Percentiles rank a stretch among this genome's conserved stretches.
phyloP scores from a whole-genome alignment of 495 filamentous ascomycete species.

The Symbiotaphrina buchneri region DNA sequence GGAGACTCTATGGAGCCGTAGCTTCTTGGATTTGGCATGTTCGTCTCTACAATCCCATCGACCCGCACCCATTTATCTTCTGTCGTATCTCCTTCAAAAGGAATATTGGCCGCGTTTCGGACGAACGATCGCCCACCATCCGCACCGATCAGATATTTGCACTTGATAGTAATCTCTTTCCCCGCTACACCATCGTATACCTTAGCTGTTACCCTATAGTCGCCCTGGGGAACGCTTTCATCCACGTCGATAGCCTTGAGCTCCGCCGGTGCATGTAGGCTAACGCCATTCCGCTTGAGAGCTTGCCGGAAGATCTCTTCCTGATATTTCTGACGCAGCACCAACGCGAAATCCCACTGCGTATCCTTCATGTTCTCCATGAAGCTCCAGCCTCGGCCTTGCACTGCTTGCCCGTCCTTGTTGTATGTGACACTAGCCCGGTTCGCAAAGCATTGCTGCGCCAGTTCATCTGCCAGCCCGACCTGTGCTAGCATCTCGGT shows the following conservation, averaged over 20 bases:
- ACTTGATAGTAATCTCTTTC: no score
- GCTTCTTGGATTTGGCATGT: slow-evolving; percentile 23
- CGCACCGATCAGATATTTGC: slow-evolving; percentile 23
- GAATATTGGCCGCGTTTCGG: slow-evolving; percentile 16
- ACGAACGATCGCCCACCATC: slow-evolving; percentile 24
- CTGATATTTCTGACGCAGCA: slow-evolving; percentile 18
- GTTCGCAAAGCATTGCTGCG: slow-evolving; percentile 28
- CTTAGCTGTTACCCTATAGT: no score
- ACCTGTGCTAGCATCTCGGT: slow-evolving; percentile 25
- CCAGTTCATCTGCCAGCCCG: slow-evolving; percentile 18
- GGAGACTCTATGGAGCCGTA: slow-evolving; percentile 24
- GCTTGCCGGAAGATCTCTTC: slow-evolving; percentile 17
- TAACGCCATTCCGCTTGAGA: no score
- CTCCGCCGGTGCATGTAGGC: no score
- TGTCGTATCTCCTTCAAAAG: slow-evolving; percentile 23
- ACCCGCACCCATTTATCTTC: no score
- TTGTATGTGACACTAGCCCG: slow-evolving; percentile 21
- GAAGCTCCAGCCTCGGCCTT: slow-evolving; percentile 13
- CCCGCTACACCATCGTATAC: no score
- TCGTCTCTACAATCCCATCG: no score
- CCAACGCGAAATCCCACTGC: slow-evolving; percentile 19
- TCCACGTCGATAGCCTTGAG: no score
- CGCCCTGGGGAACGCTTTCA: no score
- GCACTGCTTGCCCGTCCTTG: slow-evolving; percentile 16
- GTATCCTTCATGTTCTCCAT: slow-evolving; percentile 19